Evolutionary conservation across 768 basidiomycete species (phyloP), one percentile per base, ranked within the genome.

Genomic region (Cystofilobasidium capitatum): DNA sequence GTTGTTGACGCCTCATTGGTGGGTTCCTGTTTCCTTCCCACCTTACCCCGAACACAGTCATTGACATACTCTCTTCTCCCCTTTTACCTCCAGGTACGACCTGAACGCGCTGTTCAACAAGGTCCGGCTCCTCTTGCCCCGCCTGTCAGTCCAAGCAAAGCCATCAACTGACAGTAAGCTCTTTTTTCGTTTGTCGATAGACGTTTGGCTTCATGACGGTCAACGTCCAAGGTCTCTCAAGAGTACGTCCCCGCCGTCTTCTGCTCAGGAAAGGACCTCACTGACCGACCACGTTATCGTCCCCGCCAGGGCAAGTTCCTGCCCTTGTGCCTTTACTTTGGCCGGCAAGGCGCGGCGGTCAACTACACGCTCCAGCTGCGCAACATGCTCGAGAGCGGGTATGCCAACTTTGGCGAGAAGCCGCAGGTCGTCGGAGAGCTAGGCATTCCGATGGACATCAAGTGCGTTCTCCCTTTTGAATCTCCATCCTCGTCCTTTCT

Each of bases 391-490:
- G 81, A 88, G 62, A 80, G 82, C 24, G 86, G 83, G 0, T 84
- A 88, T 72, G n/a, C 16, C 4, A 76, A 83, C 4, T 81, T 96
- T 0, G 91, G 89, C 31, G 89, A 92, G 73, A 82, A 78, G 22
- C 94, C 94, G 14, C 83, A 91, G 45, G 77, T 97, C 16, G 83
- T 99, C 67, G 93, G 93, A 24, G 94, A 99, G 76, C 89, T 88
- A 70, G 94, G 94, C 36, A 81, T 97, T 26, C 94, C 94, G 0
- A 94, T 98, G 87, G 96, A 99, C 72, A 84, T 96, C 82, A 97
- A 99, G 91, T 92, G 72, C 49, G 87, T 79, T 3, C 22, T 20
- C 9, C 12, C 5, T 58, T 29, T 33, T 7, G 8, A 36, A 14
- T 42, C 16, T 24, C 20, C 47, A 9, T 39, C 45, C n/a, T 39